Evolutionary conservation across 768 basidiomycete genomes (phyloP).

Genomic region (Leccinum pellstonianum): DNA sequence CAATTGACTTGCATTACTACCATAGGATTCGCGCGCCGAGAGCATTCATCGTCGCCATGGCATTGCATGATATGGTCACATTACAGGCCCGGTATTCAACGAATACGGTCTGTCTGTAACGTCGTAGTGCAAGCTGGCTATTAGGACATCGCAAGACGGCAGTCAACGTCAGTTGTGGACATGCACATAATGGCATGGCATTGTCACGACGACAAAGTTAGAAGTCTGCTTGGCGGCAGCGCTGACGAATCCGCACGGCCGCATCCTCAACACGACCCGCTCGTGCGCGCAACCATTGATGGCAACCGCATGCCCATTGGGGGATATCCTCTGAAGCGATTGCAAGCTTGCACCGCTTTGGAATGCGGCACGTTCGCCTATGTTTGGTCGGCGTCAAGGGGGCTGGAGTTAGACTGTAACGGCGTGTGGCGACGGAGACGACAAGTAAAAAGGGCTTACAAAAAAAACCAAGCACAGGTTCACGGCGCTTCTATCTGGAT

Average conservation of each 20-base stretch:
- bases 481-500: neutral
- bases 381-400: neutral
- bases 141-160: neutral
- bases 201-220: neutral
- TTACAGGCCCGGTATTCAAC: neutral
- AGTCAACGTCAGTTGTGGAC: neutral
- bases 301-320: neutral
- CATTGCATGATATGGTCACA: neutral
- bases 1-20: too few species aligned
- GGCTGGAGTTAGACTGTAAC: too few species aligned
- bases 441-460: neutral
- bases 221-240: neutral
- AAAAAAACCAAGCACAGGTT: neutral
- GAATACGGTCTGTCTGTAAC: neutral
- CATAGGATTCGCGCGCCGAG: neutral
- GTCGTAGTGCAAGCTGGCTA: neutral
- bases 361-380: neutral
- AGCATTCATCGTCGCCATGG: neutral
- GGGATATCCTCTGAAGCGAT: neutral
- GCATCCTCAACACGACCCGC: neutral
- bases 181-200: neutral
- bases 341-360: conserved; percentile 1
- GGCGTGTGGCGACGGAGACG: too few species aligned
- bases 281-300: neutral
- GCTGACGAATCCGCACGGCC: neutral